Evolutionary conservation across 78 protist genomes (phyloP).

Genomic region (Isochrysis galbana): DNA sequence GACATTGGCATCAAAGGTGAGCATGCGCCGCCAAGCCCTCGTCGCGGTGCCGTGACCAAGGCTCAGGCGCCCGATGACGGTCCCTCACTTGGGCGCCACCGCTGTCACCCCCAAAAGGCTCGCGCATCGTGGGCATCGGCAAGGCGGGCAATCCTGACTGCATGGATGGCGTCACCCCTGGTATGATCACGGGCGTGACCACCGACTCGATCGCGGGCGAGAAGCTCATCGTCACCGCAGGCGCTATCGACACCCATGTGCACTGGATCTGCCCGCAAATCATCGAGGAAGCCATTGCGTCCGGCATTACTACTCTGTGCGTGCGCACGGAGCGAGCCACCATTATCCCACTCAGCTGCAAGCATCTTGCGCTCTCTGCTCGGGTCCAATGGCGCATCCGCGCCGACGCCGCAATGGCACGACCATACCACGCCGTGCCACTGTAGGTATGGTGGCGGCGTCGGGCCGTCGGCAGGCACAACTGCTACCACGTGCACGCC

Average conservation of each 20-base stretch:
- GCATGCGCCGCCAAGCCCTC: background rate
- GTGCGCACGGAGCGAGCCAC: no score
- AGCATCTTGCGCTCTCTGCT: no score
- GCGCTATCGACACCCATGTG: constrained; percentile 55
- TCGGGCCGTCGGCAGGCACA: constrained; percentile 41
- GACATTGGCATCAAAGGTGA: constrained; percentile 40
- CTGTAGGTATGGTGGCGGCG: constrained; percentile 44
- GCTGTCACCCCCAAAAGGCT: no score
- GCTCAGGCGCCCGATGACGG: no score
- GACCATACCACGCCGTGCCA: no score
- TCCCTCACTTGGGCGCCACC: no score
- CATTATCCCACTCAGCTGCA: no score
- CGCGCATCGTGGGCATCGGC: constrained; percentile 44
- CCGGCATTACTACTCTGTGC: constrained; percentile 13
- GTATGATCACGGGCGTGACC: constrained; percentile 27
- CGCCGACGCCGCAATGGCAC: no score
- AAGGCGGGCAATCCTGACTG: constrained; percentile 64
- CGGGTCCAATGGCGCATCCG: no score
- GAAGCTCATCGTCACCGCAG: constrained; percentile 39
- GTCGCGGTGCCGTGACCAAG: background rate
- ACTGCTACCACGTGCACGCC: constrained; percentile 50
- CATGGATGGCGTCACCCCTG: constrained; percentile 31
- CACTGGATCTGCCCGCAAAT: constrained; percentile 61
- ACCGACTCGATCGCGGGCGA: constrained; percentile 57
- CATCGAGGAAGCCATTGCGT: constrained; percentile 20